Conservation (phyloP, 305 asterid species). For the Vinca major region DNA sequence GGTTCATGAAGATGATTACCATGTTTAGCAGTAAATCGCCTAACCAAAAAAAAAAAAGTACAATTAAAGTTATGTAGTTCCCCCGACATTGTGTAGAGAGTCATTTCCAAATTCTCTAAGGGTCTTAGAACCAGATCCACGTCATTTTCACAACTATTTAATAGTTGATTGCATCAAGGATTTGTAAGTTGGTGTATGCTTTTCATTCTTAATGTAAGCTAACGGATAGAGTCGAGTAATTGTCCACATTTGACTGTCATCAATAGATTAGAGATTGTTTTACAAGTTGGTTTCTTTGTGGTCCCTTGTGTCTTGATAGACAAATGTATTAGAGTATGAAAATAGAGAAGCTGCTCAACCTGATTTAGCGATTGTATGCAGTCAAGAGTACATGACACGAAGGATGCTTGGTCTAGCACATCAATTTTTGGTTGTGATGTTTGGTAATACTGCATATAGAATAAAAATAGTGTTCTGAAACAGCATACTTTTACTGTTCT, state of each 20-base stretch:
- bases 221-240: not conserved
- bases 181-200: not conserved
- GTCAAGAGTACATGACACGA: slow-evolving; percentile 2
- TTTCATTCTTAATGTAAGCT: too few species aligned
- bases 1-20: too few species aligned
- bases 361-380: not conserved
- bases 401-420: too few species aligned
- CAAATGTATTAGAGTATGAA: not conserved
- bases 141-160: not conserved
- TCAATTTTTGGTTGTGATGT: slow-evolving; percentile 9
- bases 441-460: slow-evolving; percentile 2
- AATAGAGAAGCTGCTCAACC: not conserved
- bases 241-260: not conserved
- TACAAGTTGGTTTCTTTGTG: not conserved
- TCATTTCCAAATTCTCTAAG: not conserved
- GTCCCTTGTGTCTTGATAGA: not conserved
- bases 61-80: not conserved
- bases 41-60: not conserved
- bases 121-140: not conserved
- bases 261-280: not conserved
- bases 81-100: not conserved
- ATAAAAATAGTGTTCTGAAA: not conserved
- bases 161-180: not conserved
- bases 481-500: slow-evolving; percentile 14
- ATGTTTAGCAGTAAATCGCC: not conserved